Evolutionary conservation across 495 filamentous ascomycete genomes (phyloP).

Genomic region (Sabuloglossum arenarium): DNA sequence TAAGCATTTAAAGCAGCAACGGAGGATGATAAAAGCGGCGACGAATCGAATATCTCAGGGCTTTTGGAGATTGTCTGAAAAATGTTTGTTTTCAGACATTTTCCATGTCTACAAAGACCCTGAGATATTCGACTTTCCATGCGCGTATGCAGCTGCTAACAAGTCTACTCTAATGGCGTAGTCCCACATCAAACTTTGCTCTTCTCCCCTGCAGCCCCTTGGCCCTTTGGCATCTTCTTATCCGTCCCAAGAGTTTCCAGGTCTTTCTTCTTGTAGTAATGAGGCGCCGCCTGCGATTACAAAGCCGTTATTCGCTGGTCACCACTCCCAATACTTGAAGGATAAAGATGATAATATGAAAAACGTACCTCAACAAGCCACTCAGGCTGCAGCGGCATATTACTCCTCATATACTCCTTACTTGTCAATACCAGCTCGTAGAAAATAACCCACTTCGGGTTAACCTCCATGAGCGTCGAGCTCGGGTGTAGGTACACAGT

Average conservation of each 20-base stretch:
- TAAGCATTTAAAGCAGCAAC: background rate
- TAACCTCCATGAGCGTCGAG: conserved; percentile 56
- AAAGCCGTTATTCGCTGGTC: background rate
- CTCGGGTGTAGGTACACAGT: conserved; percentile 83
- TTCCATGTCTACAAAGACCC: no score
- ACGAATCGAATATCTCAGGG: no score
- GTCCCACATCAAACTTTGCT: conserved; percentile 17
- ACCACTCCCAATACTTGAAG: background rate
- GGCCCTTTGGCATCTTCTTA: conserved; percentile 55
- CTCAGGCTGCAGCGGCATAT: conserved; percentile 63
- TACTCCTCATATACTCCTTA: conserved; percentile 83
- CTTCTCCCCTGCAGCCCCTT: conserved; percentile 29
- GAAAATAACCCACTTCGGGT: conserved; percentile 80
- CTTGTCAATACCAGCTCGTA: conserved; percentile 84
- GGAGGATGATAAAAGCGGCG: background rate
- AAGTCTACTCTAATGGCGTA: background rate
- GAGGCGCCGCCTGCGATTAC: conserved; percentile 50
- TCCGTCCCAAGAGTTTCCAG: conserved; percentile 60
- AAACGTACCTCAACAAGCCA: conserved; percentile 52
- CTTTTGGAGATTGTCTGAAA: background rate
- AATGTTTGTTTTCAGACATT: background rate
- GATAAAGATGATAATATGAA: background rate
- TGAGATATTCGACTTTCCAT: no score
- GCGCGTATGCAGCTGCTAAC: background rate
- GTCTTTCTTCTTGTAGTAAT: conserved; percentile 89